Conservation (phyloP, 1,284 basidiomycete species). For the Trichosporon sp. region DNA sequence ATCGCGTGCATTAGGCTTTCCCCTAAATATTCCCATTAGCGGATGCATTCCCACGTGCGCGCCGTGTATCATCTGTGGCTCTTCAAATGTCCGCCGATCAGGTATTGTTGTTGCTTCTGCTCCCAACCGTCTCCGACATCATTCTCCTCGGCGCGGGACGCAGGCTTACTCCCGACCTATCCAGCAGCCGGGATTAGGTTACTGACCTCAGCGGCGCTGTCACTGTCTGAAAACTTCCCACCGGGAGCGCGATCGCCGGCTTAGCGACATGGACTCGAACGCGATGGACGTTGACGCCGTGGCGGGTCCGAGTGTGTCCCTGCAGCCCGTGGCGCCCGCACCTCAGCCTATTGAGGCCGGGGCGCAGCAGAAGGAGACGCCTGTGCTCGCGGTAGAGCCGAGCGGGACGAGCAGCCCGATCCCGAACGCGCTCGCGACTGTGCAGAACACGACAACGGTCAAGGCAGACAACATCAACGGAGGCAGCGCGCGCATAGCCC, state of each 20-base stretch:
- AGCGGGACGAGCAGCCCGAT: background rate
- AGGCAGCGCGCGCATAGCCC: constrained; percentile 21
- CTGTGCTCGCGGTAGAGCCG: background rate
- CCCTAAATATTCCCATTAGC: background rate
- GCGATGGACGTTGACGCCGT: constrained; percentile 26
- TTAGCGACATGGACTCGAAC: constrained; percentile 9
- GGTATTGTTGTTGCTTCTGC: constrained; percentile 1
- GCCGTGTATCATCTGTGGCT: background rate
- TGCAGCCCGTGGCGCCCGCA: background rate
- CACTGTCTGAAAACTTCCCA: background rate
- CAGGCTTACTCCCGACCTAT: background rate
- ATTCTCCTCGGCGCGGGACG: background rate
- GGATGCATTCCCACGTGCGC: background rate
- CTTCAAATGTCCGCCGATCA: background rate
- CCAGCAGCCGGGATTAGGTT: background rate
- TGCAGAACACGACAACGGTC: background rate
- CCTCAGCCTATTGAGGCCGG: background rate
- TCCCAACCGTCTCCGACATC: background rate
- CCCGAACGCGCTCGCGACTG: background rate
- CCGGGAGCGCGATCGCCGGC: background rate
- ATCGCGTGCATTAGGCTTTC: background rate
- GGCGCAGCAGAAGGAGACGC: background rate
- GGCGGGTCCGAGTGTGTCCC: background rate
- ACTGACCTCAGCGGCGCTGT: background rate
- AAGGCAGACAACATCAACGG: background rate